Percentiles rank a stretch among this genome's conserved stretches.
These are phyloP conservation scores for Lepidium didymum DNA, from an alignment of 345 rosid species.

Conservation along the genomic window DNA sequence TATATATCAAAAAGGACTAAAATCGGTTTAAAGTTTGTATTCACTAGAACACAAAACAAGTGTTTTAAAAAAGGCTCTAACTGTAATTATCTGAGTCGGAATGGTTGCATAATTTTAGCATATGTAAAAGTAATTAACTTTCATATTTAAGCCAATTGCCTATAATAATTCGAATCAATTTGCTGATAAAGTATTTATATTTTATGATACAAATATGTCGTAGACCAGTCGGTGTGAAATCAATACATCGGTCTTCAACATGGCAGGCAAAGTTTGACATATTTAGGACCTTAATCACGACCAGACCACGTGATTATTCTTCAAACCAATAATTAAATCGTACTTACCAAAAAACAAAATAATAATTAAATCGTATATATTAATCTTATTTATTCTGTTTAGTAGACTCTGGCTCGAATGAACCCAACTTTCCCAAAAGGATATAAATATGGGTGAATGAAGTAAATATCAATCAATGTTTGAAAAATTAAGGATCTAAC, in stretches of 20 bases:
- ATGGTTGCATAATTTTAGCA: background rate
- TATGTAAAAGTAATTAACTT: background rate
- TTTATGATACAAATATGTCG: background rate
- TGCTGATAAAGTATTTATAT: background rate
- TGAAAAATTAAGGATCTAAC: no score
- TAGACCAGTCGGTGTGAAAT: conserved; percentile 18
- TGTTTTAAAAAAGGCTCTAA: background rate
- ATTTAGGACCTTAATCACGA: conserved; percentile 13
- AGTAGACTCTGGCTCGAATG: background rate
- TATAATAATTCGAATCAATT: background rate
- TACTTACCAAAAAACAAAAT: background rate
- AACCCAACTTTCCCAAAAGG: background rate
- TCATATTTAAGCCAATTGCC: background rate
- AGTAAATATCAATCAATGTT: no score
- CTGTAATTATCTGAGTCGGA: background rate
- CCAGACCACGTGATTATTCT: conserved; percentile 16
- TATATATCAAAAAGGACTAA: no score
- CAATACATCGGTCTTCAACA: background rate
- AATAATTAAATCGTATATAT: background rate
- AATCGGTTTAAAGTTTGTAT: background rate
- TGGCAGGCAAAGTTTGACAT: conserved; percentile 27
- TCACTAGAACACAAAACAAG: background rate
- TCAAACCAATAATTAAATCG: background rate
- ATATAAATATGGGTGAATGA: no score
- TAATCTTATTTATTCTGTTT: background rate